Evolutionary conservation across 2,329 filamentous ascomycete genomes (phyloP), one percentile per base, ranked within the genome.

Genomic region (Colletotrichum shisoi): DNA sequence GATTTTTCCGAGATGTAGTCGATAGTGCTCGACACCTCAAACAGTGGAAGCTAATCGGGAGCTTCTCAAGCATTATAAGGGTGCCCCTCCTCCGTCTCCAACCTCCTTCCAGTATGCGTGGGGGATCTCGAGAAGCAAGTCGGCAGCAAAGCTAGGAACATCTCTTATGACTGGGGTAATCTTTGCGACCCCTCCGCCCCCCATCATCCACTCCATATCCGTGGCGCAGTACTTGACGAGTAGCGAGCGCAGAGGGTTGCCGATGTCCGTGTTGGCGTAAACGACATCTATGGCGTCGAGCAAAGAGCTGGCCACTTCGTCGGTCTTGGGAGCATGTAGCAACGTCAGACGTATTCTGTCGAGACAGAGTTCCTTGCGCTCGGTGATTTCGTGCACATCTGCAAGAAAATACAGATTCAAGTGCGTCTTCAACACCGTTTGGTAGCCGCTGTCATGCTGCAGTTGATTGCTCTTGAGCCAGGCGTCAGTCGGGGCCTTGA

Each of bases 181-280:
- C 27, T 40, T 1, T 34, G 2, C 12, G 24, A 2, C 21, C 12
- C 31, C 17, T 17, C 44, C 12, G 1, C 19, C 2, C 4, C 39
- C 19, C 40, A 34, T 57, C 24, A 45, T 57, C 40, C 54, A 45
- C 24, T 34, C 40, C 54, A 57, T 45, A 3, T 21, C 40, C 7
- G 54, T 45, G n/a, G 45, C 17, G 13, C 24, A 57, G 40, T 19
- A 57, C 7, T 34, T 27, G 11, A 34, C 1, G 15, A 57, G 39
- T 11, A 57, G 11, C 9, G 7, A 19, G 4, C 54, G 4, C 4
- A 57, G 27, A 57, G n/a, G 9, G 13, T 45, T 21, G 3, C n/a
- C 15, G 37, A 12, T 9, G 21, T 12, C 4, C 6, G 37, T 56
- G 1, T 42, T 56, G 2, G 8, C 9, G 17, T 57, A 57, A 4